Base-by-base conservation (phyloP, 306 rosid genomes). In the Cyclanthera cordifolia region DNA sequence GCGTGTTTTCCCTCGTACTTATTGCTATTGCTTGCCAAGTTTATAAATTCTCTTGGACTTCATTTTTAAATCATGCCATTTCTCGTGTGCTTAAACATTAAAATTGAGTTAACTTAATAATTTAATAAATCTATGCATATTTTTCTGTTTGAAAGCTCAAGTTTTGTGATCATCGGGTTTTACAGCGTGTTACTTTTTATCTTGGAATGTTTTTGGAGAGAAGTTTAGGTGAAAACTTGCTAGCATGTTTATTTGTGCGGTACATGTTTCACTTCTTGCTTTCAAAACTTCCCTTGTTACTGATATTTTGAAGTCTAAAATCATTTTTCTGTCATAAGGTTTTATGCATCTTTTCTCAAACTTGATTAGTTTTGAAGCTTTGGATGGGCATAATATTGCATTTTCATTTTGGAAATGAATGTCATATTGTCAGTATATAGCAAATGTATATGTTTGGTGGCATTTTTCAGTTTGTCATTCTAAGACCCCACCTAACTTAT, bases 401-500 rank as follows among this genome's bases (percentile, higher is more conserved):
- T 61, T 34, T 61, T 9, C 28, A 37, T 34, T 37, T 73, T 14
- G 48, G 17, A 73, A 45, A 34, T 58, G 25, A 46, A 17, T 71
- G 23, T 56, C 72, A 41, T 39, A 21, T 37, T 64, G 61, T 34
- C 41, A 34, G 41, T 34, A 34, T 34, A 34, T 34, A 12, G 49
- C 21, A 21, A 13, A 21, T 66, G 54, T 28, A 46, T 24, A 8
- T 24, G 53, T 23, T 45, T 66, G 0, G 8, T 6, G 11, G 24
- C 23, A 65, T 23, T 2, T 60, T 60, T 3, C 0, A 8, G 2
- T 64, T 64, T 43, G 21, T 66, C 55, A 25, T 46, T 46, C 71
- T 66, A 66, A 66, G 58, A 15, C 53, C 43, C 24, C 0, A 23
- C 47, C 54, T 79, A 75, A 73, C 51, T 69, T 76, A 30, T 76